Evolutionary conservation across 768 basidiomycete genomes (phyloP).

Genomic region (Tricholoma furcatifolium): DNA sequence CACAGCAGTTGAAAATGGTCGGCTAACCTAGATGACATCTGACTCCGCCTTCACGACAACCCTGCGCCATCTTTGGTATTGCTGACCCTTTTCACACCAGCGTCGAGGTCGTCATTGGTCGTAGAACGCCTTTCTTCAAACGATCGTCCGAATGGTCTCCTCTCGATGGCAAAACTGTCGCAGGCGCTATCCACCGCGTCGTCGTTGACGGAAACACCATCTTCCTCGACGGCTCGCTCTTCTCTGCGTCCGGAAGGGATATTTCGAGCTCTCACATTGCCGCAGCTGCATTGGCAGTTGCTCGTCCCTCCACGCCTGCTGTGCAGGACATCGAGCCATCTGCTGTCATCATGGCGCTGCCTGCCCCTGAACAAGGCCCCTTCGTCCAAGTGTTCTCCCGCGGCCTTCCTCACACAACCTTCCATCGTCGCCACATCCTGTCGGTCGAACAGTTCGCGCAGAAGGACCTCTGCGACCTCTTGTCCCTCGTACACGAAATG

Average conservation of each 20-base stretch:
- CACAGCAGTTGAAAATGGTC: conserved; percentile 78
- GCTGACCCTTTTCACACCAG: conserved; percentile 84
- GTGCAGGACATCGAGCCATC: conserved; percentile 29
- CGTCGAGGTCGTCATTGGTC: conserved; percentile 90
- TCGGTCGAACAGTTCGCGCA: conserved; percentile 92
- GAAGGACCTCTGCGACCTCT: conserved; percentile 89
- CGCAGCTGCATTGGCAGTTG: conserved; percentile 3
- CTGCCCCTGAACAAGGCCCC: conserved; percentile 30
- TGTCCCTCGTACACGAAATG: conserved; percentile 96
- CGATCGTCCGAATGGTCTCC: conserved; percentile 78
- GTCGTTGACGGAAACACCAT: conserved; percentile 86
- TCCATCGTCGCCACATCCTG: conserved; percentile 91
- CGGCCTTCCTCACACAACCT: conserved; percentile 72
- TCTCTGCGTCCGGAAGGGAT: conserved; percentile 64
- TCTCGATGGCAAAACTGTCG: conserved; percentile 55
- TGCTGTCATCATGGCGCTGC: conserved; percentile 27
- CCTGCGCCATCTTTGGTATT: conserved; percentile 90
- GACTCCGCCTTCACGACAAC: conserved; percentile 84
- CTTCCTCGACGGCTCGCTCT: conserved; percentile 82
- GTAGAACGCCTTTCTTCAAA: conserved; percentile 56
- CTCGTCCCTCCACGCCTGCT: conserved; percentile 23
- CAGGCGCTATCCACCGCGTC: conserved; percentile 86
- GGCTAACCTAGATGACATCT: conserved; percentile 84
- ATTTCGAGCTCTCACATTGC: conserved; percentile 58
- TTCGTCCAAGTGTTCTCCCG: conserved; percentile 42